Conservation (phyloP, 2,329 filamentous ascomycete genomes). For the Pestalotiopsis sp. region DNA sequence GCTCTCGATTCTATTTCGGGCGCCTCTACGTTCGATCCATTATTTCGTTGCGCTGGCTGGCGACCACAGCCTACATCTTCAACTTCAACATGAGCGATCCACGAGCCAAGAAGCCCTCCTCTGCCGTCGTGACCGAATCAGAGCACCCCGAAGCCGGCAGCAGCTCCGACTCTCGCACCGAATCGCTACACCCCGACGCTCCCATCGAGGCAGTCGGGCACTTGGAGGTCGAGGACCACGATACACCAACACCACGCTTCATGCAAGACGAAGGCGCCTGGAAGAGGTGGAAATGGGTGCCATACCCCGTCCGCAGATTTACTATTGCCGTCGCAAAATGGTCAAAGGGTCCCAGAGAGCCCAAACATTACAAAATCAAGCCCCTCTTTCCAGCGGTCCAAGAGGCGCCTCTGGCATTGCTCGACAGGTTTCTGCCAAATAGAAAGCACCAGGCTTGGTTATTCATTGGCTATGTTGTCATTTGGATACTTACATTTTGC, state of each 20-base stretch:
- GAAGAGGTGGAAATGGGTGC: slow-evolving; percentile 62
- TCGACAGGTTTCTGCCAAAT: slow-evolving; percentile 66
- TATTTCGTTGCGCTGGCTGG: background rate
- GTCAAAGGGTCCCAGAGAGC: slow-evolving; percentile 59
- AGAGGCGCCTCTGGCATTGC: slow-evolving; percentile 63
- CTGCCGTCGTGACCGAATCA: slow-evolving; percentile 10
- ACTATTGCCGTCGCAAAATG: slow-evolving; percentile 47
- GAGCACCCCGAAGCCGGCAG: slow-evolving; percentile 3
- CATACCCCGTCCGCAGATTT: slow-evolving; percentile 55
- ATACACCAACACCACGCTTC: slow-evolving; percentile 61
- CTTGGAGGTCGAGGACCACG: slow-evolving; percentile 50
- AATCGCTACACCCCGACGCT: slow-evolving; percentile 30
- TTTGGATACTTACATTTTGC: slow-evolving; percentile 73
- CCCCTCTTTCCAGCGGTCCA: slow-evolving; percentile 70
- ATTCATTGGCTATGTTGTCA: slow-evolving; percentile 60
- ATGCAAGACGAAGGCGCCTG: slow-evolving; percentile 56
- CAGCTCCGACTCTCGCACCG: slow-evolving; percentile 21
- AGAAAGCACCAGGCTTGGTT: slow-evolving; percentile 61
- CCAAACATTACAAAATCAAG: slow-evolving; percentile 53
- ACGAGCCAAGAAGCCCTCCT: slow-evolving; percentile 10
- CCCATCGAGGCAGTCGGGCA: slow-evolving; percentile 31
- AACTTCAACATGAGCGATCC: slow-evolving; percentile 9
- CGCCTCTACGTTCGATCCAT: background rate
- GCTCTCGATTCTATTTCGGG: background rate
- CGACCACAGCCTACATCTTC: background rate